Percentiles rank a stretch among this genome's conserved stretches.
Conservation (phyloP, 1,284 basidiomycete genomes). For the Pyrrhoderma lamaoense region DNA sequence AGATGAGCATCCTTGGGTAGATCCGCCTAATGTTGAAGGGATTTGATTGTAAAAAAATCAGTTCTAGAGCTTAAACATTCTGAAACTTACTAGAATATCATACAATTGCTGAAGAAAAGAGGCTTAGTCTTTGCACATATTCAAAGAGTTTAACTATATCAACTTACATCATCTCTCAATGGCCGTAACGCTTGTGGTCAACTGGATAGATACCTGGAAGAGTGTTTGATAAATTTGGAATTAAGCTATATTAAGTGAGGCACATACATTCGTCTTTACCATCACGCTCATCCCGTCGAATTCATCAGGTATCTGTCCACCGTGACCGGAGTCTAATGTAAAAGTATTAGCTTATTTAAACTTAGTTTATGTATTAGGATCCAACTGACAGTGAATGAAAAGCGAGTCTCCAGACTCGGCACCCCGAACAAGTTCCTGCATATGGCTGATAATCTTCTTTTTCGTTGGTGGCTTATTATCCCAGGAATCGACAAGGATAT, state of each 20-base stretch:
- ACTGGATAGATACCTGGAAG: slow-evolving; percentile 73
- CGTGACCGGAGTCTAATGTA: slow-evolving; percentile 42
- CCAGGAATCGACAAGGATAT: slow-evolving; percentile 73
- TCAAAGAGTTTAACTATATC: background rate
- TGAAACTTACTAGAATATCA: slow-evolving; percentile 43
- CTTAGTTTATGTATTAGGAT: slow-evolving; percentile 1
- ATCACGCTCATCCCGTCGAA: slow-evolving; percentile 34
- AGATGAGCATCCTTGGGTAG: slow-evolving; percentile 8
- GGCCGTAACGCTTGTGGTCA: slow-evolving; percentile 62
- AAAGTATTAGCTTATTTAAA: background rate
- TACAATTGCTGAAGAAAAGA: slow-evolving; percentile 43
- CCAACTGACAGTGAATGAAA: slow-evolving; percentile 79
- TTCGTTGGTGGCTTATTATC: slow-evolving; percentile 62
- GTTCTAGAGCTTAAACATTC: too few species aligned
- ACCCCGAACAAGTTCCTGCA: slow-evolving; percentile 83
- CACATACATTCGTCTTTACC: slow-evolving; percentile 31
- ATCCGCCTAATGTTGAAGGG: background rate
- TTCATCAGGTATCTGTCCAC: slow-evolving; percentile 44
- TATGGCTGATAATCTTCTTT: slow-evolving; percentile 75
- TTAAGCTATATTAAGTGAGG: slow-evolving; percentile 5
- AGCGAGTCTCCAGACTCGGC: slow-evolving; percentile 79
- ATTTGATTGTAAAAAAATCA: background rate
- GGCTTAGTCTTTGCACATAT: background rate
- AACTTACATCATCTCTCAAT: slow-evolving; percentile 76
- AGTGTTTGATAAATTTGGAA: background rate